Percentiles rank a stretch among this genome's conserved stretches.
Conservation (phyloP, 1,139 yeast genomes). For the Candida sanyaensis region DNA sequence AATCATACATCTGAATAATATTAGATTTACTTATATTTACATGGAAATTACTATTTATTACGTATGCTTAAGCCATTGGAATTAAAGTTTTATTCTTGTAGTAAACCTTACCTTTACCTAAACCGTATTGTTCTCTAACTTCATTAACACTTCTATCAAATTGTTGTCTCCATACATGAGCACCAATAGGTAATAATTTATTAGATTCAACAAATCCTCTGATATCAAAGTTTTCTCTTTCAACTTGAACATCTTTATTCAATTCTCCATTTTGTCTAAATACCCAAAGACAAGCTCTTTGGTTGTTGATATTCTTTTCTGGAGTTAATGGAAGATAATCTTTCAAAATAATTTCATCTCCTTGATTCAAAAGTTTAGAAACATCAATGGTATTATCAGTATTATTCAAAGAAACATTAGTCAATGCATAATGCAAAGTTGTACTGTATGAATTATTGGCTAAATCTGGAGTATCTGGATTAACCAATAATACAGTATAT, state of each 20-base stretch:
- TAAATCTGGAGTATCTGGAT: slow-evolving; percentile 90
- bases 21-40: neutral
- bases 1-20: too few species aligned
- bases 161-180: slow-evolving; percentile 85
- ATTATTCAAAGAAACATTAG: slow-evolving; percentile 64
- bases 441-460: slow-evolving; percentile 68
- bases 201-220: slow-evolving; percentile 61
- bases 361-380: slow-evolving; percentile 42
- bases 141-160: slow-evolving; percentile 76
- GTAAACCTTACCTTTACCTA: slow-evolving; percentile 75
- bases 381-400: slow-evolving; percentile 62
- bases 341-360: slow-evolving; percentile 44
- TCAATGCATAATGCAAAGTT: slow-evolving; percentile 75
- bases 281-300: slow-evolving; percentile 89
- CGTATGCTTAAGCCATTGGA: slow-evolving; percentile 18
- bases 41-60: slow-evolving; percentile 1
- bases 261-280: slow-evolving; percentile 60
- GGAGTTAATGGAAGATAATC: slow-evolving; percentile 86
- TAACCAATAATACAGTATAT: slow-evolving; percentile 79
- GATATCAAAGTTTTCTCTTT: slow-evolving; percentile 63
- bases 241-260: slow-evolving; percentile 8
- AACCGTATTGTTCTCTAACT: slow-evolving; percentile 71
- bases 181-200: slow-evolving; percentile 76
- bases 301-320: slow-evolving; percentile 81
- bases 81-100: slow-evolving; percentile 47